These are phyloP conservation scores for Blastobotrys indianensis DNA, from an alignment of 1,139 yeast genomes.

Conservation along the genomic window DNA sequence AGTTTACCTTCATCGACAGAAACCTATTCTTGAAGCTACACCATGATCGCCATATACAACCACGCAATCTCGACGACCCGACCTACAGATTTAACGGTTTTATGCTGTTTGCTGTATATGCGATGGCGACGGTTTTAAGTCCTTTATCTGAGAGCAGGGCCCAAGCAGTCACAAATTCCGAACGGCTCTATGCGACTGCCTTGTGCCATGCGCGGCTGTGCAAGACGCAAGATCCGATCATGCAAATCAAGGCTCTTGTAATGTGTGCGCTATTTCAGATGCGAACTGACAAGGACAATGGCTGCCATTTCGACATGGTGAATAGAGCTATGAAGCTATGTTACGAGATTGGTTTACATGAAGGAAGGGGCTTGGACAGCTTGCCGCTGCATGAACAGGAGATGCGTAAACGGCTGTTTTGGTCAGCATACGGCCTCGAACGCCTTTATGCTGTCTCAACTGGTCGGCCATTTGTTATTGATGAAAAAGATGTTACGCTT, in stretches of 20 bases:
- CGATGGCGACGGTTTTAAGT: conserved; percentile 18
- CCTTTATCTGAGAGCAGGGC: conserved; percentile 2
- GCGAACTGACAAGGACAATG: conserved; percentile 52
- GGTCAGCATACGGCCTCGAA: conserved; percentile 54
- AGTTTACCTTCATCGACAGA: conserved; percentile 24
- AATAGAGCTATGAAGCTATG: conserved; percentile 43
- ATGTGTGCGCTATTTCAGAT: conserved; percentile 47
- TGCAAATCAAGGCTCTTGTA: conserved; percentile 46
- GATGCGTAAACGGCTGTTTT: conserved; percentile 46
- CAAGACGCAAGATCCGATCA: conserved; percentile 34
- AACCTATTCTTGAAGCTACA: conserved; percentile 19
- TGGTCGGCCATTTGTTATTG: conserved; percentile 48
- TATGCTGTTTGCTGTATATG: conserved; percentile 22
- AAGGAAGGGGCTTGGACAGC: conserved; percentile 17
- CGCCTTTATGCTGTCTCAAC: conserved; percentile 53
- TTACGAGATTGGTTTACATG: conserved; percentile 22
- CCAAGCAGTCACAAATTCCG: conserved; percentile 21
- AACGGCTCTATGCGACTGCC: conserved; percentile 49
- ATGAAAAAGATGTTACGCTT: conserved; percentile 42
- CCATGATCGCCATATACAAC: conserved; percentile 17
- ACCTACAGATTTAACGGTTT: conserved; percentile 22
- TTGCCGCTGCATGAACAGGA: conserved; percentile 32
- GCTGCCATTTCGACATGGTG: conserved; percentile 46
- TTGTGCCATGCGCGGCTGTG: conserved; percentile 47
- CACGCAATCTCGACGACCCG: conserved; percentile 20